Evolutionary conservation across 2,329 filamentous ascomycete species (phyloP).

Genomic region (Verticillium longisporum): DNA sequence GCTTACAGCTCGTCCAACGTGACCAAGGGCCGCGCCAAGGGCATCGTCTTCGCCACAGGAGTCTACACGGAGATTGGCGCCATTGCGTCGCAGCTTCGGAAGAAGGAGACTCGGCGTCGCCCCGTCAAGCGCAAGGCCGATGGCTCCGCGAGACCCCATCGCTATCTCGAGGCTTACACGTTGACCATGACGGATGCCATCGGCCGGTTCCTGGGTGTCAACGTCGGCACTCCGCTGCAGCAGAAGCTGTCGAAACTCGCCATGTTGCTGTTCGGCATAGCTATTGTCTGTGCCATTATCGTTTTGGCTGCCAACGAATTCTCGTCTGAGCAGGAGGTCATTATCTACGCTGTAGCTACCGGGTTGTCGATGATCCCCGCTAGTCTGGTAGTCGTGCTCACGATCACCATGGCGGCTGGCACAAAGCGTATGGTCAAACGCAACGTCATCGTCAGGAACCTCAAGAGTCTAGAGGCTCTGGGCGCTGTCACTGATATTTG

Average conservation of each 20-base stretch:
- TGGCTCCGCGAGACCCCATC: constrained; percentile 44
- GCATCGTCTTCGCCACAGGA: constrained; percentile 53
- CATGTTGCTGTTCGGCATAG: constrained; percentile 58
- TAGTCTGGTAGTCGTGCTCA: constrained; percentile 44
- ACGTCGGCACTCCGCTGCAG: constrained; percentile 63
- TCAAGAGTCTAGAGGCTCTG: constrained; percentile 49
- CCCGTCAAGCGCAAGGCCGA: constrained; percentile 44
- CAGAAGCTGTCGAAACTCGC: constrained; percentile 62
- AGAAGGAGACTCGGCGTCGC: constrained; percentile 44
- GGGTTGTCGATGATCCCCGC: constrained; percentile 44
- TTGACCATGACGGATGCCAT: constrained; percentile 50
- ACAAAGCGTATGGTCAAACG: constrained; percentile 46
- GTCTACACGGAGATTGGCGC: constrained; percentile 58
- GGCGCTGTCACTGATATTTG: constrained; percentile 44
- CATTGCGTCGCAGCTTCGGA: constrained; percentile 43
- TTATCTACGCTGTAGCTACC: constrained; percentile 45
- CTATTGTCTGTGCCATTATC: constrained; percentile 62
- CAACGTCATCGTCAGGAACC: constrained; percentile 45
- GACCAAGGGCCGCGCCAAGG: constrained; percentile 53
- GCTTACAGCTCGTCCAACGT: constrained; percentile 57
- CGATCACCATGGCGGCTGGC: constrained; percentile 52
- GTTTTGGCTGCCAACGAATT: constrained; percentile 59
- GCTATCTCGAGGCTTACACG: constrained; percentile 38
- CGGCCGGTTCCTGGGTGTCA: constrained; percentile 59
- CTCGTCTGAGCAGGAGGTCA: constrained; percentile 47